Evolutionary conservation across 164 flowering plant species (phyloP), one percentile per base, ranked within the genome.

Genomic region (Piper betle): DNA sequence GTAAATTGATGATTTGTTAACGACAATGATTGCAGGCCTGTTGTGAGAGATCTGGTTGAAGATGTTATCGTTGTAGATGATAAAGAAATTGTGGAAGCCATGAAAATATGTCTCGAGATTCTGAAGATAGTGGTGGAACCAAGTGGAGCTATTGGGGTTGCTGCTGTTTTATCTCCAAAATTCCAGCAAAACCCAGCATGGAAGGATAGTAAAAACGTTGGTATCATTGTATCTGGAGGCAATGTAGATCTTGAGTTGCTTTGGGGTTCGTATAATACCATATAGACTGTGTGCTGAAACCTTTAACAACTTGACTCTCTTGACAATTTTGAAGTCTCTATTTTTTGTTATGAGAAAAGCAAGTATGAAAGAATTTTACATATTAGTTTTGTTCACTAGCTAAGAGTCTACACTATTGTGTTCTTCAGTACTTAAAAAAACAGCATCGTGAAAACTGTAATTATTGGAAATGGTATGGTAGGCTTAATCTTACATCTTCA

Each of bases 81-180:
- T 60, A 64, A 57, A 12, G 91, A 85, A 72, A 88, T 91, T 33
- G 58, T 88, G 38, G 77, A 79, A 74, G 96, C 96, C 53, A 89
- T 85, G 96, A 84, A 71, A 74, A 78, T 83, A 62, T 84, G 89
- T 63, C 84, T 82, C 53, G 91, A 89, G 72, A 74, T 92, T 73
- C 75, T 92, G 64, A 92, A 92, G 74, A 79, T 89, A 16, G 88
- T 76, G 4, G 91, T 89, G 18, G 98, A 92, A 66, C 98, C 98
- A 18, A 92, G 98, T 69, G 96, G 95, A 69, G 93, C 91, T 66
- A 84, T 87, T 37, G 96, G 98, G 48, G 88, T 92, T 66, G 98
- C 98, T 25, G 96, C 87, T 42, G 89, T 87, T 69, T 66, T 85
- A 40, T 89, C 93, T 0, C 68, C 75, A 17, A 64, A 63, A 68